These are phyloP conservation scores for Lunularia cruciata DNA, from an alignment of 225 moss, liverwort and hornwort genomes.

Conservation along the genomic window DNA sequence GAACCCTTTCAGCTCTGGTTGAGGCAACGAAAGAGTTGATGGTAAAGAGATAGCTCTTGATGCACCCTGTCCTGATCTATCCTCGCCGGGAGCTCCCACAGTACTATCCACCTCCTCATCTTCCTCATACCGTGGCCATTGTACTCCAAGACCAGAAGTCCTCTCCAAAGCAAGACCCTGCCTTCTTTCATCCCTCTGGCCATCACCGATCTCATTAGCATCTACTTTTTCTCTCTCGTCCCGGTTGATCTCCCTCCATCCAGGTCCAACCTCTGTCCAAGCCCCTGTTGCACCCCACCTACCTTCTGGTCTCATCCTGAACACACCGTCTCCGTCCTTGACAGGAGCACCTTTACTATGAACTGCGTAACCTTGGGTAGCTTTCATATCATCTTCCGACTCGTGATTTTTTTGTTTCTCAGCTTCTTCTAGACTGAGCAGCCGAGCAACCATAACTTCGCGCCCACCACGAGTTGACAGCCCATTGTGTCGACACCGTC, in stretches of 20 bases:
- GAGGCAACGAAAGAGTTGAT: slow-evolving; percentile 54
- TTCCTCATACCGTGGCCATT: slow-evolving; percentile 60
- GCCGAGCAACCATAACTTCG: slow-evolving; percentile 94
- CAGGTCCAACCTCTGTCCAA: slow-evolving; percentile 86
- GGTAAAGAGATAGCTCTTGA: slow-evolving; percentile 39
- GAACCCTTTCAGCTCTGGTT: slow-evolving; percentile 71
- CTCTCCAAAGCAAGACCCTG: slow-evolving; percentile 36
- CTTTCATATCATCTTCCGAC: slow-evolving; percentile 79
- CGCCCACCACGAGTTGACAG: slow-evolving; percentile 86
- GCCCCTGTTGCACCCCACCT: slow-evolving; percentile 56
- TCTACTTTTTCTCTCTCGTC: slow-evolving; percentile 56
- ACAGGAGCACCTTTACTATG: slow-evolving; percentile 40
- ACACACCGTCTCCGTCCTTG: slow-evolving; percentile 53
- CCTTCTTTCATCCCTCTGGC: slow-evolving; percentile 46
- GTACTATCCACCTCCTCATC: slow-evolving; percentile 53
- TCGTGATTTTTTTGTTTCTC: slow-evolving; percentile 97
- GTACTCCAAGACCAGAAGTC: slow-evolving; percentile 37
- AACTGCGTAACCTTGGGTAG: slow-evolving; percentile 55
- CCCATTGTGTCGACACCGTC: slow-evolving; percentile 95
- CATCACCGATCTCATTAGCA: slow-evolving; percentile 62
- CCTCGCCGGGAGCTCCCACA: slow-evolving; percentile 30
- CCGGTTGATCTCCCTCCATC: slow-evolving; percentile 90
- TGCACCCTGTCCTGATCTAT: slow-evolving; percentile 24
- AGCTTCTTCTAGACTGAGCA: slow-evolving; percentile 95
- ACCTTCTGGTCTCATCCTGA: slow-evolving; percentile 62